These are phyloP conservation scores for Diophrys appendiculata DNA, from an alignment of 73 alveolate species.

Conservation along the genomic window DNA sequence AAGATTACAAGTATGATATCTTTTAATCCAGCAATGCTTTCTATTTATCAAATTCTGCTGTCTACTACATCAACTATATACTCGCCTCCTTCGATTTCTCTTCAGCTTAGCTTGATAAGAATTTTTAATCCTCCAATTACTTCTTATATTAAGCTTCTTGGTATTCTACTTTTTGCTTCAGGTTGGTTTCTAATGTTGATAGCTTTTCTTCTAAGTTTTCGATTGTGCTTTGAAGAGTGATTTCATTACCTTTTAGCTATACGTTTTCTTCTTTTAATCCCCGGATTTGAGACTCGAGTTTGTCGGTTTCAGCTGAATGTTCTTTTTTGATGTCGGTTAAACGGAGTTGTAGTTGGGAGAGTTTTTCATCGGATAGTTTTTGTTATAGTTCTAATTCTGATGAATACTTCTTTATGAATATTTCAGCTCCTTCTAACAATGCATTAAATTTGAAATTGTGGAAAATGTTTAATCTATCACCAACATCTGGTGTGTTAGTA, in stretches of 20 bases:
- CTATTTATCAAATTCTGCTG: constrained; percentile 61
- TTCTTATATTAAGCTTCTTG: constrained; percentile 28
- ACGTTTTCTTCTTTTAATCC: constrained; percentile 58
- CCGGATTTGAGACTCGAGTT: constrained; percentile 76
- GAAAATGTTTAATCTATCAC: constrained; percentile 60
- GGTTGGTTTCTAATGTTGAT: constrained; percentile 50
- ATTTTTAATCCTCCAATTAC: constrained; percentile 34
- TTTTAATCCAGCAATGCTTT: constrained; percentile 68
- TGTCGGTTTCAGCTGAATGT: constrained; percentile 11
- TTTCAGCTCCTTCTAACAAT: constrained; percentile 74
- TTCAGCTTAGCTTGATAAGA: constrained; percentile 6
- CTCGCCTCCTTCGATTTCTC: constrained; percentile 53
- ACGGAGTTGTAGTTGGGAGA: constrained; percentile 20
- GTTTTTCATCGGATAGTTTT: constrained; percentile 56
- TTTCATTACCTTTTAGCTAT: constrained; percentile 76
- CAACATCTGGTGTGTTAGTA: constrained; percentile 85
- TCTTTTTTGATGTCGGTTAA: constrained; percentile 44
- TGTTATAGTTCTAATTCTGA: constrained; percentile 68
- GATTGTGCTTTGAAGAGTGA: constrained; percentile 59
- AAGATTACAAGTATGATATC: constrained; percentile 44
- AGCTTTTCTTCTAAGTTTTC: constrained; percentile 66
- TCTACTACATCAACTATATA: constrained; percentile 35
- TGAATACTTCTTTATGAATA: constrained; percentile 59
- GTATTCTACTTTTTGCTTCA: constrained; percentile 38
- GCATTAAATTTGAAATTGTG: constrained; percentile 70